Evolutionary conservation across 2,329 filamentous ascomycete genomes (phyloP), one percentile per base, ranked within the genome.

Genomic region (Botrytis byssoidea): DNA sequence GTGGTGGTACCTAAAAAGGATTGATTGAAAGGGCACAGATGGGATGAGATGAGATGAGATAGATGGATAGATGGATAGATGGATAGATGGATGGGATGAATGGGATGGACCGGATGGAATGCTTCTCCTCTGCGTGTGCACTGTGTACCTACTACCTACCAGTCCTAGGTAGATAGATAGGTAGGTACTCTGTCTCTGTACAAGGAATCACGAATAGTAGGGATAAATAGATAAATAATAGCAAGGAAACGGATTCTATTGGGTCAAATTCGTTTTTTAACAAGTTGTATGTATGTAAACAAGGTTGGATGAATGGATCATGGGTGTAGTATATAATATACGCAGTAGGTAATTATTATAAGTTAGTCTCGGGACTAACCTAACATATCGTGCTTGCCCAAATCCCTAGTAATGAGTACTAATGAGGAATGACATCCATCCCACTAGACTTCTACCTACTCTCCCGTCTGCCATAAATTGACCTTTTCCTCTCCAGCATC

Each of bases 251-350:
- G 8, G 51, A 55, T 29, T 55, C 51, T n/a, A 40, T 37, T 63
- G 60, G 60, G 35, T 22, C 46, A 16, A 68, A 16, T 9, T n/a
- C 40, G 35, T 42, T 51, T 40, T 40, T 32, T 22, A 29, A 42
- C 35, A 29, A 29, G 35, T 40, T 37, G 16, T 29, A 8, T 29
- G n/a, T n/a, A 42, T 14, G 40, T 42, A 40, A 68, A 40, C 46
- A 68, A 68, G 65, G 25, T 68, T 68, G 46, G n/a, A 14, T 57
- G 65, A 18, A 42, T 42, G 32, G 65, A 67, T 67, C 5, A 37
- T 37, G 20, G 59, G 25, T 67, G 9, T n/a, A 40, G 63, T n/a
- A 66, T 32, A 29, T 32, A 46, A 40, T 37, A 37, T 20, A 20
- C 29, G 18, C 29, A 60, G 61, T 48, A 37, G 32, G 44, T 22